phyloP scores from a whole-genome alignment of 2,329 filamentous ascomycete species.

The Torrubiella hemipterigena region DNA sequence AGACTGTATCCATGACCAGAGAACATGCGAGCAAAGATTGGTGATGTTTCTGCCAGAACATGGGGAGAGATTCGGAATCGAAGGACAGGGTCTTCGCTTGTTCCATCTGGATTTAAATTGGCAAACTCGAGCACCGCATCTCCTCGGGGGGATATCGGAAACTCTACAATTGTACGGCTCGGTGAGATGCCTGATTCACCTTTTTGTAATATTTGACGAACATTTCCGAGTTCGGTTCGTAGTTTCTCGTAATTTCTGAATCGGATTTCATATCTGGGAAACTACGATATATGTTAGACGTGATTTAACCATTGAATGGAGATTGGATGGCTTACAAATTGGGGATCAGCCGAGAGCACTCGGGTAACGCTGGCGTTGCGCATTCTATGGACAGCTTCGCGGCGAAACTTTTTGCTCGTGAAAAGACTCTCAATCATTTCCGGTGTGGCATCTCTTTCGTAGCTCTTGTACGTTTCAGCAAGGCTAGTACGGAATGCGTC shows the following conservation, averaged over 20 bases:
- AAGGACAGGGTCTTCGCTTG: constrained; percentile 23
- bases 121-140: constrained; percentile 41
- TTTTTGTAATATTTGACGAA: constrained; percentile 26
- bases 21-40: constrained; percentile 39
- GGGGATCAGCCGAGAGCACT: constrained; percentile 29
- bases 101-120: constrained; percentile 23
- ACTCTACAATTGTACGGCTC: constrained; percentile 26
- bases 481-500: constrained; percentile 28
- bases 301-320: too few species aligned
- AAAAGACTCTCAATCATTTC: constrained; percentile 31
- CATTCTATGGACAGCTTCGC: constrained; percentile 30
- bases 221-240: constrained; percentile 26
- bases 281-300: constrained; percentile 14
- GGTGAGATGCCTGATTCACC: constrained; percentile 28
- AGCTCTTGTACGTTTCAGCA: constrained; percentile 30
- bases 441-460: constrained; percentile 29
- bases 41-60: constrained; percentile 37
- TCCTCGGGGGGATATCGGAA: constrained; percentile 29
- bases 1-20: constrained; percentile 16
- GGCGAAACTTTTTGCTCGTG: constrained; percentile 26
- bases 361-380: constrained; percentile 30
- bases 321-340: constrained; percentile 25
- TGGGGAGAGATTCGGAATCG: constrained; percentile 40
- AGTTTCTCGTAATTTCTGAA: constrained; percentile 34
- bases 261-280: constrained; percentile 32